phyloP scores from a whole-genome alignment of 805 yeast genomes.

The Metschnikowia hibisci region DNA sequence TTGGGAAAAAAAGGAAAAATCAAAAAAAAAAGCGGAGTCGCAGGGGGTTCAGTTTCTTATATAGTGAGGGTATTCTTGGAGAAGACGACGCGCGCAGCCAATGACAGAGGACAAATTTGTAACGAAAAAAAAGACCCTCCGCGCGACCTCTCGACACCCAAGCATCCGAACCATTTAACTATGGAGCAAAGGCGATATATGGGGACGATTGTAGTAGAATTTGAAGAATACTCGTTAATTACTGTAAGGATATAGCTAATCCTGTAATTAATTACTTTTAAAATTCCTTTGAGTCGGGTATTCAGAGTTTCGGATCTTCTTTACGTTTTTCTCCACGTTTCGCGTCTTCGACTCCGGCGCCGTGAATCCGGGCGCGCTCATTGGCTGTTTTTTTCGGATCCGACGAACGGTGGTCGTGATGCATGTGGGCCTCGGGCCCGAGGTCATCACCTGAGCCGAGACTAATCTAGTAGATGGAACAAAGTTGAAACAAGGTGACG shows the following conservation, averaged over 20 bases:
- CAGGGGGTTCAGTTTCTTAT: slow-evolving; percentile 7
- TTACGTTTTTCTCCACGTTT: slow-evolving; percentile 20
- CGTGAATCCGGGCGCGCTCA: slow-evolving; percentile 14
- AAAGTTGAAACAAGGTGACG: not conserved
- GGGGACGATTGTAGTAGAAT: too few relatives aligned
- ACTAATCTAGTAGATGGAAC: not conserved
- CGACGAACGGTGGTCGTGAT: slow-evolving; percentile 15
- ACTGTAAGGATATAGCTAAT: too few relatives aligned
- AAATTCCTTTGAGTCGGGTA: too few relatives aligned
- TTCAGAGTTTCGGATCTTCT: not conserved
- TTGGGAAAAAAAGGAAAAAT: slow-evolving; percentile 6
- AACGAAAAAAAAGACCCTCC: slow-evolving; percentile 9
- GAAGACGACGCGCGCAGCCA: slow-evolving; percentile 19
- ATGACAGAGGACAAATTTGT: slow-evolving; percentile 22
- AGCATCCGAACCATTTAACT: too few relatives aligned
- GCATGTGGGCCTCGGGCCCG: slow-evolving; percentile 3
- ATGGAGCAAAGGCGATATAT: too few relatives aligned
- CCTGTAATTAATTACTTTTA: too few relatives aligned
- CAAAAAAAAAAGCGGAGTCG: slow-evolving; percentile 5
- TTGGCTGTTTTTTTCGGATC: slow-evolving; percentile 23
- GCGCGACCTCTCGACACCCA: slow-evolving; percentile 10
- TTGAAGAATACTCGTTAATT: too few relatives aligned
- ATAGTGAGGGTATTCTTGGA: slow-evolving; percentile 14
- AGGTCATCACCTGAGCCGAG: not conserved
- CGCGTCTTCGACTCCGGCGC: slow-evolving; percentile 20